These are phyloP conservation scores for Tricholoma furcatifolium DNA, from an alignment of 768 basidiomycete species.

Conservation along the genomic window DNA sequence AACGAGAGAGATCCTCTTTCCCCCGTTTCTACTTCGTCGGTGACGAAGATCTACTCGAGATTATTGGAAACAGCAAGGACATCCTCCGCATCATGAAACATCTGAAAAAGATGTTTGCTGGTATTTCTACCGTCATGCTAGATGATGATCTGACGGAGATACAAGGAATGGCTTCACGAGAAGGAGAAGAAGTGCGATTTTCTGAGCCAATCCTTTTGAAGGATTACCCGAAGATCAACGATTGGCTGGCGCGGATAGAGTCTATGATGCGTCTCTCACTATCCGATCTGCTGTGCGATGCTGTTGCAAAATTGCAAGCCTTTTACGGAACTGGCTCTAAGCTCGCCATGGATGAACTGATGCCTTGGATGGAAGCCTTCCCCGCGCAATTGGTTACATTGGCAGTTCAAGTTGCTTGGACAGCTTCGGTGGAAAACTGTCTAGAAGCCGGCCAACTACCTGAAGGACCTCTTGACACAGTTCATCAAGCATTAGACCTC, in stretches of 20 bases:
- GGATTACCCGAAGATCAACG: conserved; percentile 97
- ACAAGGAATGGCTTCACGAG: conserved; percentile 90
- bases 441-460: conserved; percentile 58
- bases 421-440: conserved; percentile 72
- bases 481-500: conserved; percentile 83
- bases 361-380: conserved; percentile 90
- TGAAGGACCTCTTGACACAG: conserved; percentile 66
- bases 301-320: conserved; percentile 73
- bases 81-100: conserved; percentile 98
- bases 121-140: conserved; percentile 84
- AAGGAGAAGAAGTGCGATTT: conserved; percentile 93
- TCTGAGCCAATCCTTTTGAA: conserved; percentile 81
- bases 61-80: conserved; percentile 99
- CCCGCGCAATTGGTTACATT: conserved; percentile 96
- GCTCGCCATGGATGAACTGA: conserved; percentile 66
- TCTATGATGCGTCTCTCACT: conserved; percentile 90
- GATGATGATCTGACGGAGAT: conserved; percentile 89
- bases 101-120: conserved; percentile 99
- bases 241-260: conserved; percentile 94
- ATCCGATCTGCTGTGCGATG: conserved; percentile 75
- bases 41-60: conserved; percentile 97
- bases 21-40: conserved; percentile 99
- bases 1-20: conserved; percentile 96
- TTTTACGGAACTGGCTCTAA: conserved; percentile 72
- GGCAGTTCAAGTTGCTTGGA: conserved; percentile 96